Conservation (phyloP, 73 alveolate species). For the Durusdinium trenchii region DNA sequence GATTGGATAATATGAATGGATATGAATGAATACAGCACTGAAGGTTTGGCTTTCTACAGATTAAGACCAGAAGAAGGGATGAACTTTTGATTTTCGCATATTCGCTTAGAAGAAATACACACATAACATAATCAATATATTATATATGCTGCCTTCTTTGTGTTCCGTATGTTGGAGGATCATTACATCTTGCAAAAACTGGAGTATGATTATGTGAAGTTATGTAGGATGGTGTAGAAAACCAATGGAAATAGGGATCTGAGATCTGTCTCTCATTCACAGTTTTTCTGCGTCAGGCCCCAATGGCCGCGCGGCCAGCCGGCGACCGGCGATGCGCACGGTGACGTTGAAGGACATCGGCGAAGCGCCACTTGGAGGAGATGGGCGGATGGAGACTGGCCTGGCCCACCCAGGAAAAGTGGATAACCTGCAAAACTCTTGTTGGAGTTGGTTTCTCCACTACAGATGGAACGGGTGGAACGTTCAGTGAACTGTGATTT, state of each 20-base stretch:
- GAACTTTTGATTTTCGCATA: too few relatives aligned
- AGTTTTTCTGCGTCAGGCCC: not conserved
- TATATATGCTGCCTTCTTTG: not conserved
- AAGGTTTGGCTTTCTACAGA: too few relatives aligned
- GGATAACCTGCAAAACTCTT: not conserved
- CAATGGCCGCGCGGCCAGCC: not conserved
- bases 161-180: not conserved
- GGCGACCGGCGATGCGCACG: not conserved
- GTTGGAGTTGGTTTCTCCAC: not conserved
- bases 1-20: too few relatives aligned
- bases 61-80: too few relatives aligned
- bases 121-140: too few relatives aligned
- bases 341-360: conserved; percentile 52
- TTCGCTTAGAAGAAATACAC: too few relatives aligned
- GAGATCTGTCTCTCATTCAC: not conserved
- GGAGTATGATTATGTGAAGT: too few relatives aligned
- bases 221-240: not conserved
- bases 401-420: not conserved
- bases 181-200: not conserved
- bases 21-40: too few relatives aligned
- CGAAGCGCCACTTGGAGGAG: conserved; percentile 16
- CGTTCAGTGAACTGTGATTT: too few relatives aligned
- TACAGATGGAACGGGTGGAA: too few relatives aligned
- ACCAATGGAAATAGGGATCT: not conserved
- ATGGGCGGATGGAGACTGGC: not conserved